Percentiles rank a stretch among this genome's conserved stretches.
These are phyloP conservation scores for Decorospora gaudefroyi DNA, from an alignment of 2,329 filamentous ascomycete species.

Conservation along the genomic window DNA sequence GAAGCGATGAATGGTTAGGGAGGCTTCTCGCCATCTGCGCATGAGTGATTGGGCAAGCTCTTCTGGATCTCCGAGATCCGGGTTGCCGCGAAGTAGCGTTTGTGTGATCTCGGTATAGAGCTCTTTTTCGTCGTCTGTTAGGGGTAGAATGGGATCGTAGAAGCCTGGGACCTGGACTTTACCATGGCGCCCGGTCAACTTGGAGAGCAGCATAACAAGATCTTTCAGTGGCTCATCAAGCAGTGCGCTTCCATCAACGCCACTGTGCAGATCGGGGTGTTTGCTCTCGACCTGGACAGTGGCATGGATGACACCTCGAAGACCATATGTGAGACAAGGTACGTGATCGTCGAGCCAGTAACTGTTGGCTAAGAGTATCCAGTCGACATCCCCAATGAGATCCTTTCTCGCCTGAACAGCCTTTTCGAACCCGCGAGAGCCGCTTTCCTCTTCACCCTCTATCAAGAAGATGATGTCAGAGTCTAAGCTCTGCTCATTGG, in stretches of 20 bases:
- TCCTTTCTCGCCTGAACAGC: conserved; percentile 79
- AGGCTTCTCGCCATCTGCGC: conserved; percentile 93
- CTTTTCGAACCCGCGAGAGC: conserved; percentile 86
- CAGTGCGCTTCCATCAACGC: conserved; percentile 91
- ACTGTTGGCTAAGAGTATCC: conserved; percentile 93
- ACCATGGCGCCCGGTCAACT: conserved; percentile 79
- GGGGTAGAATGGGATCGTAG: conserved; percentile 78
- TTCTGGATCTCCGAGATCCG: conserved; percentile 65
- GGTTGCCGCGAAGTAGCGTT: conserved; percentile 73
- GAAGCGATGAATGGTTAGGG: conserved; percentile 89
- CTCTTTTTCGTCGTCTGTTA: conserved; percentile 74
- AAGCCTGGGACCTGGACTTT: conserved; percentile 84
- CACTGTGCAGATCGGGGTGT: conserved; percentile 88
- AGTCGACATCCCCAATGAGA: conserved; percentile 87
- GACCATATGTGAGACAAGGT: conserved; percentile 91
- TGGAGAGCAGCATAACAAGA: conserved; percentile 79
- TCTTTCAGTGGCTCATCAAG: conserved; percentile 92
- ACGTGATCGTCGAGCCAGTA: conserved; percentile 98
- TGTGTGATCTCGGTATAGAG: conserved; percentile 84
- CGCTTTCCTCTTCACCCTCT: conserved; percentile 95
- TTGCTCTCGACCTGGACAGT: conserved; percentile 85
- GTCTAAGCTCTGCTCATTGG: conserved; percentile 78
- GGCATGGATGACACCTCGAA: conserved; percentile 91
- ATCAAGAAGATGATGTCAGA: conserved; percentile 93
- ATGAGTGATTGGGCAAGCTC: conserved; percentile 83